A percentile compares a stretch with the other conserved stretches of the same genome.
phyloP scores from a whole-genome alignment of 495 filamentous ascomycete species.

The Penicillium tannophilum region DNA sequence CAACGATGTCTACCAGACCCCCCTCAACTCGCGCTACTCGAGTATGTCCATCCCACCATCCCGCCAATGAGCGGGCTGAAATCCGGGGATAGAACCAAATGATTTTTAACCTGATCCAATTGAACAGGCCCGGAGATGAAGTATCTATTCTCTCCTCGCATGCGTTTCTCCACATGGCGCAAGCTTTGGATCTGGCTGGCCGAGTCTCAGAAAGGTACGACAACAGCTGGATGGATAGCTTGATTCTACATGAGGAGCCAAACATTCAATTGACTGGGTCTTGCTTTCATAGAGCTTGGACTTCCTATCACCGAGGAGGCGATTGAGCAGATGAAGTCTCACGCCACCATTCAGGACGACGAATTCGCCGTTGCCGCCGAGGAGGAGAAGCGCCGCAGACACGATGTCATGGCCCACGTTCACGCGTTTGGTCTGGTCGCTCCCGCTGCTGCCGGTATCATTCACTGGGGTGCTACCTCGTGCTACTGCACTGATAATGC shows the following conservation, averaged over 20 bases:
- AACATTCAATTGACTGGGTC: conserved; percentile 31
- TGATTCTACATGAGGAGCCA: conserved; percentile 7
- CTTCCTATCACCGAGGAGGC: conserved; percentile 68
- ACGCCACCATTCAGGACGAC: conserved; percentile 72
- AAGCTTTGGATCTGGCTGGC: conserved; percentile 82
- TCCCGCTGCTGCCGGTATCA: conserved; percentile 83
- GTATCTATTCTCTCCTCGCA: conserved; percentile 69
- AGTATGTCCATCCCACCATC: conserved; percentile 45
- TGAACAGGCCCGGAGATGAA: conserved; percentile 50
- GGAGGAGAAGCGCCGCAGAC: conserved; percentile 77
- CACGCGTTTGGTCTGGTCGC: conserved; percentile 72
- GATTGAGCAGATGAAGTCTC: conserved; percentile 70
- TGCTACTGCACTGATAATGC: conserved; percentile 83
- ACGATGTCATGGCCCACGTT: conserved; percentile 75
- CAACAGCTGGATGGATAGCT: conserved; percentile 6
- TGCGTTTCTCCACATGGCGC: conserved; percentile 75
- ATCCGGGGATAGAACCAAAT: conserved; percentile 6
- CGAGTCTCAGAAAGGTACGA: conserved; percentile 71
- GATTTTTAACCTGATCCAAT: conserved; percentile 11
- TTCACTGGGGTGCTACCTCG: conserved; percentile 74
- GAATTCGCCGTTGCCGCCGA: conserved; percentile 75
- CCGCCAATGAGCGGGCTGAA: conserved; percentile 16
- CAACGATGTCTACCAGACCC: conserved; percentile 72
- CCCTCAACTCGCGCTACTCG: conserved; percentile 72
- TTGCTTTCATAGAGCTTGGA: conserved; percentile 45